These are phyloP conservation scores for Colletotrichum tabaci DNA, from an alignment of 2,329 filamentous ascomycete species.

Conservation along the genomic window DNA sequence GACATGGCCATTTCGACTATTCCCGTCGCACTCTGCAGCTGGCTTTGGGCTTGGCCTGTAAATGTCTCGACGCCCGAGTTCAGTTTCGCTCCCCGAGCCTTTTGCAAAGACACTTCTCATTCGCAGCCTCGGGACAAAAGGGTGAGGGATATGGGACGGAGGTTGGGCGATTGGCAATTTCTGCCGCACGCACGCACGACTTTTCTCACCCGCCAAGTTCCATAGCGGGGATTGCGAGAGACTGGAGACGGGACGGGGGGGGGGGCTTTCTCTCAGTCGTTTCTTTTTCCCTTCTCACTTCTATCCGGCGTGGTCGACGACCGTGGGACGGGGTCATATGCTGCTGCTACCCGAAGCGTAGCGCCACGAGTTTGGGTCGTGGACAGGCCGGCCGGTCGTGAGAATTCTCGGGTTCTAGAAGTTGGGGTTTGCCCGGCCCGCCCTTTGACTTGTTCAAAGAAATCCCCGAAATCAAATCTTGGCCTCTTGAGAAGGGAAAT, in stretches of 20 bases:
- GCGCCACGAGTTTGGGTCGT: conserved; percentile 27
- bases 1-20: conserved; percentile 29
- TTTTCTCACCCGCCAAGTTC: conserved; percentile 21
- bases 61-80: neutral
- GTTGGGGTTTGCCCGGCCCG: neutral
- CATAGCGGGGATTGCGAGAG: conserved; percentile 19
- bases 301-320: conserved; percentile 18
- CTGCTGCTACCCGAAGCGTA: conserved; percentile 33
- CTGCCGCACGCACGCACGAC: conserved; percentile 17
- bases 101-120: neutral
- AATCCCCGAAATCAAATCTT: neutral
- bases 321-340: conserved; percentile 12
- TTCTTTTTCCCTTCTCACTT: neutral
- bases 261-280: neutral
- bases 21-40: conserved; percentile 6
- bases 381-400: neutral
- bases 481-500: conserved; percentile 2
- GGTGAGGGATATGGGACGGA: neutral
- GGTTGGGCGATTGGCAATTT: conserved; percentile 3
- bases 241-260: neutral
- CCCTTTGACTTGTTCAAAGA: conserved; percentile 14
- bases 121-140: neutral
- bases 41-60: neutral
- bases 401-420: neutral
- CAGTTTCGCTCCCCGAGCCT: neutral